These are phyloP conservation scores for Neopestalotiopsis sp. DNA, from an alignment of 2,329 filamentous ascomycete species.

Conservation along the genomic window DNA sequence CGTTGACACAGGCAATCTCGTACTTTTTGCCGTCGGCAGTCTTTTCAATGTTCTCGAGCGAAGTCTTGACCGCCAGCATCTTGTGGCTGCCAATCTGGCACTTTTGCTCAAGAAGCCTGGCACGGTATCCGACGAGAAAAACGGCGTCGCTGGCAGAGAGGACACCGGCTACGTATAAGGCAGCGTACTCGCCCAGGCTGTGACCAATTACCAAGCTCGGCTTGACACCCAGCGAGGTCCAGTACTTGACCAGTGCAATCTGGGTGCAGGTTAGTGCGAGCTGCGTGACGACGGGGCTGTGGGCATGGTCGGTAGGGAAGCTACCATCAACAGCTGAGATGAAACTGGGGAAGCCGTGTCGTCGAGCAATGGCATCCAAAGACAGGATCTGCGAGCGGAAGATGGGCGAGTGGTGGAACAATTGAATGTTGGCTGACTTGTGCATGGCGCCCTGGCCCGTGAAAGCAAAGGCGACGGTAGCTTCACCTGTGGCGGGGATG, in stretches of 20 bases:
- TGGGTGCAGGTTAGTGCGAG: constrained; percentile 39
- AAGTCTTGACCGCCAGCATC: constrained; percentile 64
- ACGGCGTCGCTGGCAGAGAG: constrained; percentile 65
- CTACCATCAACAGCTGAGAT: constrained; percentile 49
- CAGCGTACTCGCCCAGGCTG: constrained; percentile 67
- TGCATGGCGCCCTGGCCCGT: constrained; percentile 50
- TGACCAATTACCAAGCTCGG: constrained; percentile 49
- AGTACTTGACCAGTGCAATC: constrained; percentile 44
- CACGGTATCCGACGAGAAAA: constrained; percentile 62
- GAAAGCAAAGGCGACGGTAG: constrained; percentile 45
- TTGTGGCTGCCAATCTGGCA: constrained; percentile 58
- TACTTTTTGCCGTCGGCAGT: constrained; percentile 35
- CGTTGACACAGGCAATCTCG: constrained; percentile 67
- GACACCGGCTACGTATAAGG: constrained; percentile 63
- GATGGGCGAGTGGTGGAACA: constrained; percentile 36
- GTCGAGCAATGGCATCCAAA: constrained; percentile 37
- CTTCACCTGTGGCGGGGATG: constrained; percentile 25
- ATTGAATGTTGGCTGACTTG: constrained; percentile 37
- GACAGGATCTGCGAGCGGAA: constrained; percentile 41
- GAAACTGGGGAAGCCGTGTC: constrained; percentile 44
- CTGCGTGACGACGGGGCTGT: constrained; percentile 39
- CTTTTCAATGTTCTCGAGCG: constrained; percentile 44
- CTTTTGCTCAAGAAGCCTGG: constrained; percentile 59
- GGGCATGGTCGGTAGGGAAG: constrained; percentile 44
- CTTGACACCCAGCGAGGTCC: constrained; percentile 41